Percentiles rank a stretch among this genome's conserved stretches.
Evolutionary conservation across 768 basidiomycete species (phyloP).

Genomic region (Boletus pseudo-olivaceus): DNA sequence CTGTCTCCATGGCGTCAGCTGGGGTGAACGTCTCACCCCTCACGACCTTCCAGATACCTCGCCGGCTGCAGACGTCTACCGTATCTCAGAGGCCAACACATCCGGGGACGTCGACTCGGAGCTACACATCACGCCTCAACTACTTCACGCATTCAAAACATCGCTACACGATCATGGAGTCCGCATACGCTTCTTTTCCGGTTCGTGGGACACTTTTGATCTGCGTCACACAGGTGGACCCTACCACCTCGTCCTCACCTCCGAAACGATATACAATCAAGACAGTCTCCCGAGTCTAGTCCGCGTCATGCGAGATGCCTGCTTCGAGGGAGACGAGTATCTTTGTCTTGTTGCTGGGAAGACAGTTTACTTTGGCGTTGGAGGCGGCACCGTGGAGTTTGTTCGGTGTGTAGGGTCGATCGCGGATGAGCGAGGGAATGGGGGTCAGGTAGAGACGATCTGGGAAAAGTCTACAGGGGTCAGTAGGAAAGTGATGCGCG

Average conservation of each 20-base stretch:
- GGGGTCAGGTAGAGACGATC: constrained; percentile 52
- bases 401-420: constrained; percentile 41
- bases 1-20: neutral
- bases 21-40: neutral
- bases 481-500: constrained; percentile 63
- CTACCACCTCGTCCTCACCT: constrained; percentile 79
- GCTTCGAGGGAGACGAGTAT: constrained; percentile 18
- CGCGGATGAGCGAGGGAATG: neutral
- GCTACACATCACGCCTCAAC: constrained; percentile 59
- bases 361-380: constrained; percentile 92
- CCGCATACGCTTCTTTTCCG: constrained; percentile 70
- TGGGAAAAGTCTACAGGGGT: constrained; percentile 70
- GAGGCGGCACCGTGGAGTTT: constrained; percentile 81
- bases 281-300: constrained; percentile 63
- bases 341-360: constrained; percentile 85
- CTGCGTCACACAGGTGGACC: constrained; percentile 28
- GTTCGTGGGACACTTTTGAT: constrained; percentile 70
- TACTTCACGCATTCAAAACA: constrained; percentile 60
- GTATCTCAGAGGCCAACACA: constrained; percentile 28
- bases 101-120: constrained; percentile 40
- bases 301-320: constrained; percentile 43
- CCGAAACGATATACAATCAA: constrained; percentile 87
- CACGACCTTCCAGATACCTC: constrained; percentile 52
- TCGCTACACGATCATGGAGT: constrained; percentile 57
- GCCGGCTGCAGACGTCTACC: constrained; percentile 49